A percentile compares a stretch with the other conserved stretches of the same genome.
These are phyloP conservation scores for Coemansia sp. DNA, from an alignment of 192 early-diverging fungal species.

Conservation along the genomic window DNA sequence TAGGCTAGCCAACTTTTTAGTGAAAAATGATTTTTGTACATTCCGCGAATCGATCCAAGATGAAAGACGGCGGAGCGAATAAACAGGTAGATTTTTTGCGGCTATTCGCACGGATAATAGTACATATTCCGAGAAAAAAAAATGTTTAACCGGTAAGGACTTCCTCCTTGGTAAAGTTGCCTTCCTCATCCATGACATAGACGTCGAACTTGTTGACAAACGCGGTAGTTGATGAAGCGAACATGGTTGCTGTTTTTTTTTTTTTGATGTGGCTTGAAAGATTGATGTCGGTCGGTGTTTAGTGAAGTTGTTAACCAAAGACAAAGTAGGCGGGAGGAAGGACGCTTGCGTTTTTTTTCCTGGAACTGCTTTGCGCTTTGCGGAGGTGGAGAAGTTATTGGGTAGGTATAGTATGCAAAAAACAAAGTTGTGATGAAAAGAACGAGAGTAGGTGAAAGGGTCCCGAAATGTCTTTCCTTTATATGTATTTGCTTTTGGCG, in stretches of 20 bases:
- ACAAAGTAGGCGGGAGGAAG: background rate
- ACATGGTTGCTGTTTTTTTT: conserved; percentile 4
- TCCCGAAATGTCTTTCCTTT: too few relatives aligned
- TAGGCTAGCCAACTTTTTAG: background rate
- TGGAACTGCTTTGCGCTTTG: background rate
- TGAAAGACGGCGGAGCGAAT: background rate
- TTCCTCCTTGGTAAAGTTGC: conserved; percentile 18
- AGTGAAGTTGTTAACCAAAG: background rate
- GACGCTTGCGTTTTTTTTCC: background rate
- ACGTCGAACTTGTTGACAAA: conserved; percentile 20
- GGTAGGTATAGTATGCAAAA: conserved; percentile 4
- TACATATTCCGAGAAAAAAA: background rate
- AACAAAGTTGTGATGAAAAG: background rate
- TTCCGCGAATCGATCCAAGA: background rate
- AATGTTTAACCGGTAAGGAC: conserved; percentile 1
- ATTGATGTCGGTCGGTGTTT: background rate
- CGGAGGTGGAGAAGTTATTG: background rate
- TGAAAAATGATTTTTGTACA: background rate
- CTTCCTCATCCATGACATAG: conserved; percentile 17
- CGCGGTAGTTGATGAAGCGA: conserved; percentile 1
- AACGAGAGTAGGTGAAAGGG: too few relatives aligned
- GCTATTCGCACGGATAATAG: too few relatives aligned
- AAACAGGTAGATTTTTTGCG: background rate
- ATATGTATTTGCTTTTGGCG: too few relatives aligned
- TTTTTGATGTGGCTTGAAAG: background rate